These are phyloP conservation scores for Phytophthora quininea DNA, from an alignment of 352 stramenopile genomes.

Conservation along the genomic window DNA sequence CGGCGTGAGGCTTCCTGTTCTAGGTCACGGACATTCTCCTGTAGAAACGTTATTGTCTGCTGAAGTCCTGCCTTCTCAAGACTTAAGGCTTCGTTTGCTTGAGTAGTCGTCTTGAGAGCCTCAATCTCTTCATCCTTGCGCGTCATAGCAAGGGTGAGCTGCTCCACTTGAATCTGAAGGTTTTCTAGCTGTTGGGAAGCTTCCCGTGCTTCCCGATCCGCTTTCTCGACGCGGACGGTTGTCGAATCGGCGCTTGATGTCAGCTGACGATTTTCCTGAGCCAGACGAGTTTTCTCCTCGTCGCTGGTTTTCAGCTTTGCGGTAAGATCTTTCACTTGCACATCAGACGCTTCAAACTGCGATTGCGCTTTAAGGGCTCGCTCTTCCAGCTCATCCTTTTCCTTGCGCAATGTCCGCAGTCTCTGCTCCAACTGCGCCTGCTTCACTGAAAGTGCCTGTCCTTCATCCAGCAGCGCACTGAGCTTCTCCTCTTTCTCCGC, in stretches of 20 bases:
- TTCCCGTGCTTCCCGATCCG: conserved; percentile 31
- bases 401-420: conserved; percentile 68
- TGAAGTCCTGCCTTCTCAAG: conserved; percentile 65
- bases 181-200: conserved; percentile 25
- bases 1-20: conserved; percentile 58
- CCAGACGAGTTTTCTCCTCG: conserved; percentile 53
- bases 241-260: conserved; percentile 30
- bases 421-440: conserved; percentile 76
- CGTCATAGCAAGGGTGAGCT: conserved; percentile 39
- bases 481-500: conserved; percentile 79
- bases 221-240: conserved; percentile 37
- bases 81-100: conserved; percentile 57
- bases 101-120: conserved; percentile 43
- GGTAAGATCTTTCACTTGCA: conserved; percentile 53
- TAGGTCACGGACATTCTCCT: conserved; percentile 58
- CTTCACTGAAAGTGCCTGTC: conserved; percentile 78
- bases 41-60: conserved; percentile 64
- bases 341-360: conserved; percentile 51
- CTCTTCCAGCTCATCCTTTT: conserved; percentile 83
- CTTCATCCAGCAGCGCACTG: conserved; percentile 72
- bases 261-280: conserved; percentile 43
- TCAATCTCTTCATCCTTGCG: conserved; percentile 46
- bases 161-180: conserved; percentile 32
- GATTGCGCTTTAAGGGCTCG: conserved; percentile 56
- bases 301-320: conserved; percentile 55